phyloP scores from a whole-genome alignment of 2,329 filamentous ascomycete species.

The Scleromitrula shiraiana region DNA sequence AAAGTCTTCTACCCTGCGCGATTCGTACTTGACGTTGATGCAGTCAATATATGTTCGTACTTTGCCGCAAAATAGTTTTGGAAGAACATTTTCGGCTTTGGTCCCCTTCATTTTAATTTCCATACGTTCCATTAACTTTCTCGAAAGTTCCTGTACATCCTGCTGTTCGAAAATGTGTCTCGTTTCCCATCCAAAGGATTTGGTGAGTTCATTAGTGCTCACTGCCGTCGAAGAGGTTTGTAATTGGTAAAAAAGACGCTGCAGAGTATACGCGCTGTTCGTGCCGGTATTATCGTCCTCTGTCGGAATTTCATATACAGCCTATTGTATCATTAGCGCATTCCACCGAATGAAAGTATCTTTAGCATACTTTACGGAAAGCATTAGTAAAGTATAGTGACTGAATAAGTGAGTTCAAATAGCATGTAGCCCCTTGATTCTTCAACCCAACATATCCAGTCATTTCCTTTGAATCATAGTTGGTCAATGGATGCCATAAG shows the following conservation, averaged over 20 bases:
- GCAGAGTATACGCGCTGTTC: conserved; percentile 90
- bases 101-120: conserved; percentile 99
- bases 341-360: neutral
- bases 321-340: conserved; percentile 40
- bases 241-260: conserved; percentile 88
- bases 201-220: conserved; percentile 84
- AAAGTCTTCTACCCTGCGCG: conserved; percentile 90
- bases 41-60: conserved; percentile 98
- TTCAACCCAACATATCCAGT: conserved; percentile 94
- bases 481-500: conserved; percentile 83
- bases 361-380: conserved; percentile 70
- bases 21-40: conserved; percentile 97
- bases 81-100: conserved; percentile 77
- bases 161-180: conserved; percentile 98
- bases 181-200: conserved; percentile 97
- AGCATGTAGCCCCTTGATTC: conserved; percentile 92
- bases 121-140: conserved; percentile 94
- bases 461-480: conserved; percentile 99
- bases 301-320: conserved; percentile 95
- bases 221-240: conserved; percentile 82
- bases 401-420: conserved; percentile 76
- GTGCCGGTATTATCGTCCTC: conserved; percentile 69
- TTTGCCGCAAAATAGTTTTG: conserved; percentile 91
- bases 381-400: conserved; percentile 83
- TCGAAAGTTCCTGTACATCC: conserved; percentile 92